Base-by-base conservation (phyloP, 345 rosid genomes). In the Eucalyptus regnans region DNA sequence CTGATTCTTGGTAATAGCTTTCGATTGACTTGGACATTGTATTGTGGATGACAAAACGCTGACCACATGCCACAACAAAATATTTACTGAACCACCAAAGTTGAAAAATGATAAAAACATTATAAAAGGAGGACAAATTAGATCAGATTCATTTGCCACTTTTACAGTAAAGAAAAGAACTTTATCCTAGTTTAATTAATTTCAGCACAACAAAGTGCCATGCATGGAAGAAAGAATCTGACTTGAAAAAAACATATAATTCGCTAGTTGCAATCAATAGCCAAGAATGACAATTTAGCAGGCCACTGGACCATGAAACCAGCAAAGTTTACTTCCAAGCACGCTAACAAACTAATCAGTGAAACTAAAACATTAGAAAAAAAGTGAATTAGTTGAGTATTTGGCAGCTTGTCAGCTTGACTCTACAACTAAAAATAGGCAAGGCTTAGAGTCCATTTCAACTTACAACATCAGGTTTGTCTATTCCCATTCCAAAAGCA, bases 401-500 rank as follows among this genome's bases (percentile, higher is more conserved):
- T 68, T 33, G 80, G 3, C 23, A 1, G 43, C 79, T 31, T 33
- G 80, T 68, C 80, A 68, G 23, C 23, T 33, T 68, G 44, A 17
- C 20, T 68, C 80, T 68, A 68, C 37, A 33, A 68, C 44, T 68
- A 4, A 68, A 68, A 33, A 9, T 68, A 68, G 80, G 80, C 23
- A 17, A 68, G 80, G 81, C 25, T 41, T 6, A 37, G 8, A 71
- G 31, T 86, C 44, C 87, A 89, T 62, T n/a, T 88, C 89, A 87
- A 93, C 95, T 95, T 92, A 97, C 99, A 52, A 97, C 99, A 91
- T 97, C 95, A 86, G 99, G 94, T 94, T 97, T 96, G 95, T 96
- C 99, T 86, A 97, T 97, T 90, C 99, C 99, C 99, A 97, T 97
- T 89, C 99, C 99, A 86, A 97, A 97, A 86, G 99, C 99, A 51